Base-by-base conservation (phyloP, 2,329 filamentous ascomycete genomes). In the Ophiosphaerella narmari region DNA sequence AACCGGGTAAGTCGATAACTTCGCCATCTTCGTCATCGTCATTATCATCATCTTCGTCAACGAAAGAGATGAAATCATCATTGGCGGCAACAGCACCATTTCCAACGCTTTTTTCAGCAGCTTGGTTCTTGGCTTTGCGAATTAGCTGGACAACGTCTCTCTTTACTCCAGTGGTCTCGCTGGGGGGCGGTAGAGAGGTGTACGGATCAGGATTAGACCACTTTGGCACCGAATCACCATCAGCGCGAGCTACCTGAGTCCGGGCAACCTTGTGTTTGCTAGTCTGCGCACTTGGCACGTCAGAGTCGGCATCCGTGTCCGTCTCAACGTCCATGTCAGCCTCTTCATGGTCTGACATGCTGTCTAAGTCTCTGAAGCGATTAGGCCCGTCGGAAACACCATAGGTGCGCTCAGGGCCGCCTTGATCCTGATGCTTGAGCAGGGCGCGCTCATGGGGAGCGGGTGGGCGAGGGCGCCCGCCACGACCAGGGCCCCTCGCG, bases 141-240 rank as follows among this genome's bases (percentile, higher is more conserved):
- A 97, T 97, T 53, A 96, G 75, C 65, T 95, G 90, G 32, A 97
- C 90, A 34, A 97, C 87, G 59, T 97, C 91, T 60, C 86, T 87
- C 73, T 88, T 91, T 74, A 94, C 95, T 16, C 83, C 82, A 34
- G 83, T 80, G 5, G 60, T 54, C 46, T 91, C 88, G 57, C 92
- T 88, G 0, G 86, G 84, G 6, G 91, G 91, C 7, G 93, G 93
- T 8, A 96, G 78, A 2, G 85, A 89, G 5, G 90, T 96, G 73
- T 97, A 97, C 0, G 92, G 91, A 70, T 97, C 93, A 3, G 93
- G 92, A 62, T 97, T 97, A 4, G 91, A 96, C 93, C 93, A 97
- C 71, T 89, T 91, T 3, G 91, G 91, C 5, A 70, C 68, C 6
- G 67, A 69, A 37, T 74, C 54, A 52, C 67, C 66, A 44, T 71